These are phyloP conservation scores for Candida freyschussii DNA, from an alignment of 1,139 yeast genomes.

Conservation along the genomic window DNA sequence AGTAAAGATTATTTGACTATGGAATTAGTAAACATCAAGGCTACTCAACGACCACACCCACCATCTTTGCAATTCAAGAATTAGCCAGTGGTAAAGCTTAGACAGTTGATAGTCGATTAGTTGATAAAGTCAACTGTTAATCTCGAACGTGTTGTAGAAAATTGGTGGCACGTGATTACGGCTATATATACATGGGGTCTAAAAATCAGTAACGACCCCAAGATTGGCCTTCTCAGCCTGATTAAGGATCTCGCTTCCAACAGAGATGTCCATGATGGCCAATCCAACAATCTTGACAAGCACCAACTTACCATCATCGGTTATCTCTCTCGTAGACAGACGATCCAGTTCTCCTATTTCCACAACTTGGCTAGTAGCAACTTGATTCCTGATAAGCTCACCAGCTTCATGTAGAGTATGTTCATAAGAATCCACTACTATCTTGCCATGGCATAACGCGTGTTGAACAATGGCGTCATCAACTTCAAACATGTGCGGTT, in stretches of 20 bases:
- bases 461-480: constrained; percentile 40
- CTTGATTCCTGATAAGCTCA: constrained; percentile 47
- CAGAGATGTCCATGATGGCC: constrained; percentile 55
- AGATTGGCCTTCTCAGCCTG: constrained; percentile 22
- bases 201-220: constrained; percentile 28
- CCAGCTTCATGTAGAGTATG: constrained; percentile 62
- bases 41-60: background rate
- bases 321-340: constrained; percentile 11
- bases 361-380: constrained; percentile 34
- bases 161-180: too few relatives aligned
- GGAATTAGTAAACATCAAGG: constrained; percentile 1
- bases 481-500: constrained; percentile 64
- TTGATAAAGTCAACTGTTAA: too few relatives aligned
- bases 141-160: too few relatives aligned
- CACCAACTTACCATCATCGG: constrained; percentile 29
- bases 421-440: constrained; percentile 56
- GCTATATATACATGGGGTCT: too few relatives aligned
- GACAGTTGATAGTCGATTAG: too few relatives aligned
- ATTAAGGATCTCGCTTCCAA: constrained; percentile 33
- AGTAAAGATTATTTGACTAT: constrained; percentile 45
- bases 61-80: constrained; percentile 3
- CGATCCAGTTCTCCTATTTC: constrained; percentile 39
- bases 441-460: constrained; percentile 30
- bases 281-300: constrained; percentile 55
- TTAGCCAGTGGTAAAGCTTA: background rate